Evolutionary conservation across 768 basidiomycete species (phyloP), one percentile per base, ranked within the genome.

Genomic region (Collybiopsis luxurians): DNA sequence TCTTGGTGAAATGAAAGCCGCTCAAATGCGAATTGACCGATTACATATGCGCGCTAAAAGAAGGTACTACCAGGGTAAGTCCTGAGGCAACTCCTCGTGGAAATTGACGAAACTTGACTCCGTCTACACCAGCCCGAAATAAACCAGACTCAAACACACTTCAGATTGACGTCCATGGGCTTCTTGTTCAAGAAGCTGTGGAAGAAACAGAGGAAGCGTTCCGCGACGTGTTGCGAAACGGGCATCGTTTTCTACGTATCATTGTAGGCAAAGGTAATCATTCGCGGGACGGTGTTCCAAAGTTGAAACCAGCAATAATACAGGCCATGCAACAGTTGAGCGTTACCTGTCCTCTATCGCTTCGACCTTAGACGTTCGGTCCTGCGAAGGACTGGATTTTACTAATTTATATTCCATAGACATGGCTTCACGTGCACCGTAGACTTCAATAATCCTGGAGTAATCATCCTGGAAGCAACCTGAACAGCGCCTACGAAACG

Each of bases 251-350:
- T 4, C 63, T 83, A 34, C 67, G 67, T 9, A 75, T 83, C 2
- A 80, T 83, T 60, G 78, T 80, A 1, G 91, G 91, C 19, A 95
- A 92, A 67, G 95, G 95, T 2, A 69, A 89, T 31, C 95, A 98
- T 71, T 93, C 90, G 2, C 69, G 77, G 4, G 74, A 79, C 4
- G 81, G 85, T 47, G 75, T 82, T 10, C 86, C 92, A 1, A 91
- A 91, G 67, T 74, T 98, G 64, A 94, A 90, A 66, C 87, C 89
- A 12, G 89, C 88, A 1, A 84, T 98, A 38, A 83, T 86, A 61
- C 80, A 82, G 47, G 78, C 89, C 53, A 87, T 95, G 85, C 67
- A 78, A 48, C 86, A 83, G 89, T 89, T 63, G 28, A 74, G 45
- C 39, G 42, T 62, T 53, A n/a, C n/a, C n/a, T n/a, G n/a, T n/a